Evolutionary conservation across 2,329 filamentous ascomycete genomes (phyloP), one percentile per base, ranked within the genome.

Genomic region (Microsporum canis): DNA sequence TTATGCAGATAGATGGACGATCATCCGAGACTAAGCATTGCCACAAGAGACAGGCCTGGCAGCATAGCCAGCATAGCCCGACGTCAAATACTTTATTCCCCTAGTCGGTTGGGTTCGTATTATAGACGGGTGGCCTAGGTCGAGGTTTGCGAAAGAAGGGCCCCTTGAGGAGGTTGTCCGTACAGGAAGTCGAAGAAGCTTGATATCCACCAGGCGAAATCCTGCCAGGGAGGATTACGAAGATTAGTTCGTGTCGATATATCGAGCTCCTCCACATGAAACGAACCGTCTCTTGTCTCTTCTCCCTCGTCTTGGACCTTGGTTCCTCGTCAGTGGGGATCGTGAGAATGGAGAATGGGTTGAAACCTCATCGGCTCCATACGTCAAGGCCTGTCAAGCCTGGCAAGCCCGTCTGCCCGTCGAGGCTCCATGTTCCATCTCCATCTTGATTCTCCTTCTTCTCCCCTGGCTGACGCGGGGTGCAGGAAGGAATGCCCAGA

Each of bases 11-110:
- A 53, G 49, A 8, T 53, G 49, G 49, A 53, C 49, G 49, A 53
- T 53, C 49, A 53, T 53, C 49, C 49, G 49, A 53, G 49, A 34
- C 49, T 53, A 53, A 53, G 49, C 49, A 53, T 53, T 53, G 49
- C 49, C 49, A 53, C 49, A 53, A 36, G 39, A 43, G 39, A 5
- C 39, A 43, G 39, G 43, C 23, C 43, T 23, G 23, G 17, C 43
- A 47, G 29, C 14, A 53, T 6, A 31, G 12, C 49, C 31, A 53
- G 49, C 49, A 34, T 34, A 31, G 45, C 49, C 27, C 23, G 29
- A 31, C 14, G 29, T 17, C 17, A 23, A 23, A 23, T 23, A 23
- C 17, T 23, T 23, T 23, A 23, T 23, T 23, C 17, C 17, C 17
- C 17, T 23, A 23, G 27, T 6, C 14, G 10, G 49, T 53, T 12